A percentile compares a stretch with the other conserved stretches of the same genome.
phyloP scores from a whole-genome alignment of 2,329 filamentous ascomycete genomes.

The Calycina marina region DNA sequence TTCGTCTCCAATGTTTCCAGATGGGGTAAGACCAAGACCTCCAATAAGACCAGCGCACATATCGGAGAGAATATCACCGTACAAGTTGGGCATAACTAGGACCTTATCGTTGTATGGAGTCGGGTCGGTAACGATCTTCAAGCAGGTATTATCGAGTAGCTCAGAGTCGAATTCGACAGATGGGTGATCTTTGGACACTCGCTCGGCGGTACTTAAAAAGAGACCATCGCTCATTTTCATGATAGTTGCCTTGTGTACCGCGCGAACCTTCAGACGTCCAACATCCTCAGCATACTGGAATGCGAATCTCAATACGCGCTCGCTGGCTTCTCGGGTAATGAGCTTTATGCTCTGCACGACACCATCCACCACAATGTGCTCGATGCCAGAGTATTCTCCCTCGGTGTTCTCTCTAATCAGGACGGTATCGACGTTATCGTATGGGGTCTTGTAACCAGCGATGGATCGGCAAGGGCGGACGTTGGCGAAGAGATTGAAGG shows the following conservation, averaged over 20 bases:
- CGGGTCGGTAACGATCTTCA: conserved; percentile 97
- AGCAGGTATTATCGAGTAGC: conserved; percentile 96
- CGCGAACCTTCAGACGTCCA: conserved; percentile 91
- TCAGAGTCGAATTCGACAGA: conserved; percentile 93
- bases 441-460: conserved; percentile 94
- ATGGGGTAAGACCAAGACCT: conserved; percentile 91
- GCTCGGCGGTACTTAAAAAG: conserved; percentile 75
- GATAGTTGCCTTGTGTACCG: conserved; percentile 99
- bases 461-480: conserved; percentile 95
- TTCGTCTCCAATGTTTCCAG: conserved; percentile 96
- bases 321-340: conserved; percentile 86
- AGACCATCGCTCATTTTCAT: conserved; percentile 99
- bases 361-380: conserved; percentile 94
- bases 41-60: conserved; percentile 99
- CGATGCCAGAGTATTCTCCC: conserved; percentile 98
- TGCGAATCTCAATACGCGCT: conserved; percentile 91
- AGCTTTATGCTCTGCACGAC: conserved; percentile 99
- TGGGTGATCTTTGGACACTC: conserved; percentile 91
- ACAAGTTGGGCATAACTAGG: conserved; percentile 94
- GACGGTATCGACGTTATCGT: conserved; percentile 92
- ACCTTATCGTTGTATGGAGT: conserved; percentile 98
- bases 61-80: conserved; percentile 98
- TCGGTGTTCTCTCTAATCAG: conserved; percentile 99
- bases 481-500: conserved; percentile 99
- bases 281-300: conserved; percentile 96